Conservation (phyloP, 345 rosid genomes). For the Gossypium stocksii region DNA sequence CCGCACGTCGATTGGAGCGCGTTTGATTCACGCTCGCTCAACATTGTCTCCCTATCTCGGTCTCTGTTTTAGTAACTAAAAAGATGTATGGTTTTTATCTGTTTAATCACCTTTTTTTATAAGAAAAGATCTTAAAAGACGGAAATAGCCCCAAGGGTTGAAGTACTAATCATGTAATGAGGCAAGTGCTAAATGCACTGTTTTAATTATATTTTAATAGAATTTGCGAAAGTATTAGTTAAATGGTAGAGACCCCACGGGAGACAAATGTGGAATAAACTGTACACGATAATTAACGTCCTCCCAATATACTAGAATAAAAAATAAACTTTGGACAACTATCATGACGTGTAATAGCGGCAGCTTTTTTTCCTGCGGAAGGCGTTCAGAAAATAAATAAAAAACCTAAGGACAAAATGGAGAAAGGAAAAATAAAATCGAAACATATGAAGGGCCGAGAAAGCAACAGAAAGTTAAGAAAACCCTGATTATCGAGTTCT, state of each 20-base stretch:
- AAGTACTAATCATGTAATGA: background rate
- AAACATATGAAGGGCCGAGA: constrained; percentile 58
- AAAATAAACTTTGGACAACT: constrained; percentile 27
- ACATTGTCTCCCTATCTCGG: no score
- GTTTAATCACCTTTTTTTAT: no score
- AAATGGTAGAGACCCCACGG: background rate
- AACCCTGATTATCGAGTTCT: constrained; percentile 59
- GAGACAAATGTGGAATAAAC: constrained; percentile 1
- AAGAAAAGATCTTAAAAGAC: no score
- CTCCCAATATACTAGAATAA: background rate
- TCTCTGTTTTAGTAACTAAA: no score
- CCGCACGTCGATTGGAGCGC: constrained; percentile 20
- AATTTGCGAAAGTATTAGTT: background rate
- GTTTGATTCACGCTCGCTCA: constrained; percentile 17
- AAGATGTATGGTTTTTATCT: no score
- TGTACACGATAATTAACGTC: background rate
- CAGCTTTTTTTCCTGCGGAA: constrained; percentile 35
- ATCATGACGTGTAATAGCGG: constrained; percentile 43
- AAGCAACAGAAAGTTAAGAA: constrained; percentile 44
- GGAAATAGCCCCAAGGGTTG: background rate
- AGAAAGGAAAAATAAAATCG: constrained; percentile 28
- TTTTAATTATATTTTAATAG: background rate
- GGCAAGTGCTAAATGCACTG: background rate
- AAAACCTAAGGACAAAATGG: constrained; percentile 34
- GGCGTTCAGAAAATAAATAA: constrained; percentile 19